Evolutionary conservation across 331 rosid genomes (phyloP), one percentile per base, ranked within the genome.

Genomic region (Erythrophleum ivorense): DNA sequence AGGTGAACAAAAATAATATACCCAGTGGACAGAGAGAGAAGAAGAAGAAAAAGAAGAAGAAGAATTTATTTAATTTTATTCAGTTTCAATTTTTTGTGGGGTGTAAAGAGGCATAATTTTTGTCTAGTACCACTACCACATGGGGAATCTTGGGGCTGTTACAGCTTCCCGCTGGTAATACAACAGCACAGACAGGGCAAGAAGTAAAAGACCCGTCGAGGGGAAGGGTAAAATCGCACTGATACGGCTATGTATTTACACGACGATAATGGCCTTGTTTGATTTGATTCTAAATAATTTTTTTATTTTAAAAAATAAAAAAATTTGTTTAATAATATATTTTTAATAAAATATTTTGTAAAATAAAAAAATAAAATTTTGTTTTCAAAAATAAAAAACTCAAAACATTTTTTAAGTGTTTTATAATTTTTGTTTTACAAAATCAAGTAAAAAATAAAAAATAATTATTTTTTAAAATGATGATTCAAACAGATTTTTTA

Each of bases 21-120:
- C 66, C 65, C 58, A 78, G 72, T 16, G 74, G 58, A 10, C 78
- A 53, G 29, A 73, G 45, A 68, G n/a, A n/a, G 40, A 43, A n/a
- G 8, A 45, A 75, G 45, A 55, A 54, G 71, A 53, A 52, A 74
- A 50, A 19, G 43, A 33, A 21, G 76, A 33, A n/a, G 70, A 34
- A 62, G 15, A 50, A 21, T 24, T 43, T 34, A 70, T 19, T 43
- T 15, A 43, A 38, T 57, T 29, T 67, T 78, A 40, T 67, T 69
- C 2, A 21, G 24, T 82, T 77, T 71, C 24, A 72, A 73, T n/a
- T 77, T 73, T 84, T 87, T 80, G 92, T 89, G 91, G 92, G 97
- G 90, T 90, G 98, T 91, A 91, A 87, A 94, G 98, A 90, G 77
- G 94, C 77, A 91, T 81, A 90, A 82, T 76, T 77, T 89, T 88